These are phyloP conservation scores for Termitomyces eurrhizus DNA, from an alignment of 768 basidiomycete genomes.

Conservation along the genomic window DNA sequence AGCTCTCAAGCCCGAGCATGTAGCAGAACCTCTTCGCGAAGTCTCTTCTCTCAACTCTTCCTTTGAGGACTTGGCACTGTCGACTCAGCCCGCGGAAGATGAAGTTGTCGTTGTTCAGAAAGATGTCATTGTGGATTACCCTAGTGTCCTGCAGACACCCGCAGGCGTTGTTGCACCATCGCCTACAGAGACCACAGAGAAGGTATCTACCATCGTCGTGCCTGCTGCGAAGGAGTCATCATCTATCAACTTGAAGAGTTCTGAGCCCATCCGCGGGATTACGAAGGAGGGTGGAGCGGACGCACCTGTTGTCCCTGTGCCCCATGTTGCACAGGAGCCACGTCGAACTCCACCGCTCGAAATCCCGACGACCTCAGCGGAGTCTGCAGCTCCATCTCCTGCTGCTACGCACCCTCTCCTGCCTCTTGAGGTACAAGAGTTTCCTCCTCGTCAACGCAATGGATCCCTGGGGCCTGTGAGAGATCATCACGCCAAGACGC, in stretches of 20 bases:
- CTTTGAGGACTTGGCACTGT: conserved; percentile 6
- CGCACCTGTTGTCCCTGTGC: background rate
- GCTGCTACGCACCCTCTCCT: conserved; percentile 8
- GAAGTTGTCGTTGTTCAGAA: background rate
- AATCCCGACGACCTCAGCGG: background rate
- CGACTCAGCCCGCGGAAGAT: background rate
- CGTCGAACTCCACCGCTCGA: background rate
- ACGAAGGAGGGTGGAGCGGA: background rate
- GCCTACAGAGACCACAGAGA: background rate
- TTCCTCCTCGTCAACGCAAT: conserved; percentile 2
- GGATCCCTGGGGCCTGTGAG: background rate
- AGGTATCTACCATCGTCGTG: background rate
- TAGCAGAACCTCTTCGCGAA: conserved; percentile 1
- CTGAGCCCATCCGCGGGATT: background rate
- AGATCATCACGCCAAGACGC: conserved; percentile 6
- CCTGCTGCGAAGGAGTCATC: background rate
- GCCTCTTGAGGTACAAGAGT: conserved; percentile 5
- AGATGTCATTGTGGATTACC: background rate
- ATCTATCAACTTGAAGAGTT: background rate
- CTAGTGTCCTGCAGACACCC: background rate
- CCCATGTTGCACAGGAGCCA: background rate
- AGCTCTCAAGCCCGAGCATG: background rate
- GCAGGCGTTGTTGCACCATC: background rate
- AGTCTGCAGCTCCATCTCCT: conserved; percentile 9
- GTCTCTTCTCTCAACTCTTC: conserved; percentile 11